These are phyloP conservation scores for Alternaria conjuncta DNA, from an alignment of 2,329 filamentous ascomycete species.

Conservation along the genomic window DNA sequence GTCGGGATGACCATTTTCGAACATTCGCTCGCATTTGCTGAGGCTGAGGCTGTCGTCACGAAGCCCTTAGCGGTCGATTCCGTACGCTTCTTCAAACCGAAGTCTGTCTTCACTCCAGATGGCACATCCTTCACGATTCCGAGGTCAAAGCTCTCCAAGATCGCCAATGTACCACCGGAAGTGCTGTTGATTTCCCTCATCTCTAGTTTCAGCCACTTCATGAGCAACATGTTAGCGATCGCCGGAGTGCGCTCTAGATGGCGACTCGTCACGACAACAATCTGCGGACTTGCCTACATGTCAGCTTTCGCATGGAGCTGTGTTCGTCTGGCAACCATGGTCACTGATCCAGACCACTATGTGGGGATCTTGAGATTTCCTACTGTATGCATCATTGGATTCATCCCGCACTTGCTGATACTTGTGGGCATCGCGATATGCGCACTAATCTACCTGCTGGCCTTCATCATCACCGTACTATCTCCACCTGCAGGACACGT, in stretches of 20 bases:
- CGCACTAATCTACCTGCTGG: constrained; percentile 75
- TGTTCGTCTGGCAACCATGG: constrained; percentile 46
- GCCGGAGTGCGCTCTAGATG: constrained; percentile 79
- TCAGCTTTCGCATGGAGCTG: constrained; percentile 80
- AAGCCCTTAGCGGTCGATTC: constrained; percentile 79
- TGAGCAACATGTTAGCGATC: constrained; percentile 81
- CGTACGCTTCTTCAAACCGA: constrained; percentile 53
- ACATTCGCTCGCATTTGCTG: constrained; percentile 92
- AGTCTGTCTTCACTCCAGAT: constrained; percentile 50
- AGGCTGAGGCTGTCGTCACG: constrained; percentile 87
- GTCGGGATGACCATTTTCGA: constrained; percentile 97
- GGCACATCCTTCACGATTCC: constrained; percentile 51
- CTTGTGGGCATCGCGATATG: constrained; percentile 79
- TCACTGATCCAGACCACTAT: constrained; percentile 56
- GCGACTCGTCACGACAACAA: constrained; percentile 82
- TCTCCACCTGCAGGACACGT: constrained; percentile 63
- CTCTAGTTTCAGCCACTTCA: constrained; percentile 87
- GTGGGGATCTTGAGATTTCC: constrained; percentile 82
- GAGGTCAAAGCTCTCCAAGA: constrained; percentile 71
- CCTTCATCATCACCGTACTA: constrained; percentile 76
- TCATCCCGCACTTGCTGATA: constrained; percentile 92
- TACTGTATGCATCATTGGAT: constrained; percentile 92
- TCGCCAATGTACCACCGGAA: constrained; percentile 88
- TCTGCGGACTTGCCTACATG: constrained; percentile 94
- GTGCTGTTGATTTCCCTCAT: constrained; percentile 85